A percentile compares a stretch with the other conserved stretches of the same genome.
phyloP scores from a whole-genome alignment of 495 filamentous ascomycete species.

The Daldinia loculata region DNA sequence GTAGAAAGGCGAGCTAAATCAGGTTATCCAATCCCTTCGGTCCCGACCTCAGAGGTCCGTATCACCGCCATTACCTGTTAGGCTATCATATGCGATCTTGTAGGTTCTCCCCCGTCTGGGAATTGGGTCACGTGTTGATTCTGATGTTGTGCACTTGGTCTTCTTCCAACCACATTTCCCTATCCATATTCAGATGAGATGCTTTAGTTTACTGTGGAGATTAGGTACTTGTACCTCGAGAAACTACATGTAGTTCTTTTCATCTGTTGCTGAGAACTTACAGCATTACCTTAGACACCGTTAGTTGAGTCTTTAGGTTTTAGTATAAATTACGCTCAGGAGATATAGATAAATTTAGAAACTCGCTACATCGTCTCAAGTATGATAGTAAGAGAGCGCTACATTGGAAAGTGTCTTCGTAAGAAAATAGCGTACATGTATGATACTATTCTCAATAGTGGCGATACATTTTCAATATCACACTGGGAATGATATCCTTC shows the following conservation, averaged over 20 bases:
- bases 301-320: not conserved
- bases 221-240: too few species aligned
- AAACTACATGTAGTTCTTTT: not conserved
- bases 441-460: slow-evolving; percentile 14
- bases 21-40: slow-evolving; percentile 3
- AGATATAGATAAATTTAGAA: not conserved
- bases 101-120: not conserved
- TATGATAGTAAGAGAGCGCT: not conserved
- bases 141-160: not conserved
- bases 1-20: not conserved
- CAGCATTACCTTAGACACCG: not conserved
- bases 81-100: not conserved
- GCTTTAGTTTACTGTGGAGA: too few species aligned
- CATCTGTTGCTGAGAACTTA: not conserved
- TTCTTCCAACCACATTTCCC: too few species aligned
- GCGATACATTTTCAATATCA: not conserved
- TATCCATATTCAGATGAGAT: too few species aligned
- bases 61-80: slow-evolving; percentile 10
- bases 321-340: not conserved
- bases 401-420: not conserved
- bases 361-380: not conserved
- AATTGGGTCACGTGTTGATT: not conserved
- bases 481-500: slow-evolving; percentile 2
- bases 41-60: slow-evolving; percentile 9
- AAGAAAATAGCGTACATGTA: not conserved